Evolutionary conservation across 305 asterid species (phyloP).

Genomic region (Solanum chacoense): DNA sequence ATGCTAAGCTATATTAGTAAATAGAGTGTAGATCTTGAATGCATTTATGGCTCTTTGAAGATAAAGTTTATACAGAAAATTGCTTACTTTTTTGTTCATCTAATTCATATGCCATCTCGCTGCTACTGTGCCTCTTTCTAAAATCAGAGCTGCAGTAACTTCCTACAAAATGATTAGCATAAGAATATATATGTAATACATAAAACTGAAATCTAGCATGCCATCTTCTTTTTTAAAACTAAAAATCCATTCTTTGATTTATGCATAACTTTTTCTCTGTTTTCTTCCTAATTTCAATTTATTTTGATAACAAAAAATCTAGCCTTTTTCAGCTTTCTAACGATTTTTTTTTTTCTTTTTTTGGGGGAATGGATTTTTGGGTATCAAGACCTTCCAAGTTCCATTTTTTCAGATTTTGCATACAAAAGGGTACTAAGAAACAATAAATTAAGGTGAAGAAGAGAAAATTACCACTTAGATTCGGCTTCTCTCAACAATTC

Average conservation of each 20-base stretch:
- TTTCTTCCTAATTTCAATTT: background rate
- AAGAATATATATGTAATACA: background rate
- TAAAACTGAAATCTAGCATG: background rate
- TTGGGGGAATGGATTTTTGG: background rate
- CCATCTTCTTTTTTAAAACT: background rate
- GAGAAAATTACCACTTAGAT: background rate
- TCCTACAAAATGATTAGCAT: background rate
- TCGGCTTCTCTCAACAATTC: background rate
- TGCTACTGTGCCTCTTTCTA: background rate
- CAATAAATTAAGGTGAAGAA: background rate
- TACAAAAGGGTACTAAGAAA: background rate
- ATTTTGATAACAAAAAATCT: background rate
- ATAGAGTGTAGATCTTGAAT: background rate
- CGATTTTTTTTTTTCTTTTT: no score
- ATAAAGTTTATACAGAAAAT: background rate
- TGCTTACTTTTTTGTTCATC: conserved; percentile 15
- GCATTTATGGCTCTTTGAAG: background rate
- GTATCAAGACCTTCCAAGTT: background rate
- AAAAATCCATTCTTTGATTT: background rate
- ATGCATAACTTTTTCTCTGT: background rate
- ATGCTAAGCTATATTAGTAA: background rate
- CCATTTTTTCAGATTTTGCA: background rate
- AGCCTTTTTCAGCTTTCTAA: background rate
- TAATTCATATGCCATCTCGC: conserved; percentile 13
- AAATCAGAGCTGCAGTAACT: background rate